These are phyloP conservation scores for Trypanosoma rangeli DNA, from an alignment of 208 protist genomes.

Conservation along the genomic window DNA sequence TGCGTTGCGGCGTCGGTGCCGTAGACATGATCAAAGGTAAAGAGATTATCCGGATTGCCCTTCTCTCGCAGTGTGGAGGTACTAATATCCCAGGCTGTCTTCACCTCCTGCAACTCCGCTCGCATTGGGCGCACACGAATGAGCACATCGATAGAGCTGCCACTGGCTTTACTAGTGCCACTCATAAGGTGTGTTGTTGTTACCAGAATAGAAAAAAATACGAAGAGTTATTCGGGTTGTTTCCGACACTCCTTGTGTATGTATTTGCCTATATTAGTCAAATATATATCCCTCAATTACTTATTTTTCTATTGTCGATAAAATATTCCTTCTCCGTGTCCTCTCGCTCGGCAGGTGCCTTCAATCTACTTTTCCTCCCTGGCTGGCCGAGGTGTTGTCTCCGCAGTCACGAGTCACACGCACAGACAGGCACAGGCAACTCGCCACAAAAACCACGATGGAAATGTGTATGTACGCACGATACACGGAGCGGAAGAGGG, in stretches of 20 bases:
- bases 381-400: no score
- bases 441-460: no score
- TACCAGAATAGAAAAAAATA: not conserved
- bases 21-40: conserved; percentile 80
- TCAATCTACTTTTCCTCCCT: no score
- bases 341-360: no score
- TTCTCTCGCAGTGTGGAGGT: conserved; percentile 46
- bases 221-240: not conserved
- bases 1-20: conserved; percentile 32
- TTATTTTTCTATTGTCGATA: no score
- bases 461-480: not conserved
- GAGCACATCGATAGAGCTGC: conserved; percentile 68
- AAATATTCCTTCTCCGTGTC: no score
- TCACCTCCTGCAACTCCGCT: conserved; percentile 41
- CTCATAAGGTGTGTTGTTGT: conserved; percentile 1
- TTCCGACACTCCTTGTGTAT: not conserved
- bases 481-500: not conserved
- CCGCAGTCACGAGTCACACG: no score
- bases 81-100: conserved; percentile 27
- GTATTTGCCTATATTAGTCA: not conserved
- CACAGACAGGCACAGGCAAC: no score
- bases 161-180: not conserved
- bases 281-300: not conserved
- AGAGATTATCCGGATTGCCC: conserved; percentile 55
- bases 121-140: conserved; percentile 69